phyloP scores from a whole-genome alignment of 2,329 filamentous ascomycete genomes.

The Colletotrichum melonis region DNA sequence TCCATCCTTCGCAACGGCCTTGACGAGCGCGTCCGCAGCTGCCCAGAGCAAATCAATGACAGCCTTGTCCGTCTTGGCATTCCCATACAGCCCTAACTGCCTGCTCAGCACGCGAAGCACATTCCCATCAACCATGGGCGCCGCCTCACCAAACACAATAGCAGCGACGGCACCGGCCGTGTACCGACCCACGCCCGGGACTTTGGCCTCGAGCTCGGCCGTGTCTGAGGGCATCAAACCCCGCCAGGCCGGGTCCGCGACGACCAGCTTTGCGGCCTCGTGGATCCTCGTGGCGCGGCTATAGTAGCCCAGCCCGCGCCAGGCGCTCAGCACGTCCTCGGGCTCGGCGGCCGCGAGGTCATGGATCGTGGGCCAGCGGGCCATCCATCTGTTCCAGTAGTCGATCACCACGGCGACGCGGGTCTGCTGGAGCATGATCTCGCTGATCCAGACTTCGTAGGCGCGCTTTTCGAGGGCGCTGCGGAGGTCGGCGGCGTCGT shows the following conservation, averaged over 20 bases:
- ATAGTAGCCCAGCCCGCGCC: slow-evolving; percentile 73
- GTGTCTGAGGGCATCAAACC: slow-evolving; percentile 63
- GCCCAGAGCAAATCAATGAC: slow-evolving; percentile 68
- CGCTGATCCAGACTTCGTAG: slow-evolving; percentile 75
- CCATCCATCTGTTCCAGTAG: slow-evolving; percentile 73
- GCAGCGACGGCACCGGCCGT: slow-evolving; percentile 72
- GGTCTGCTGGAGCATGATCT: slow-evolving; percentile 76
- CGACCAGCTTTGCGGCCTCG: slow-evolving; percentile 64
- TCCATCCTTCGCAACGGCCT: slow-evolving; percentile 57
- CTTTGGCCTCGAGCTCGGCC: slow-evolving; percentile 57
- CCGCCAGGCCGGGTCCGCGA: slow-evolving; percentile 50
- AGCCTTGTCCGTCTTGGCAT: slow-evolving; percentile 66
- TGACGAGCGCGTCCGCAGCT: slow-evolving; percentile 66
- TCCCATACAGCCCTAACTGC: slow-evolving; percentile 67
- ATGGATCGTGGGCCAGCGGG: slow-evolving; percentile 68
- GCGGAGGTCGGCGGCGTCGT: slow-evolving; percentile 47
- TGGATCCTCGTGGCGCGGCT: slow-evolving; percentile 72
- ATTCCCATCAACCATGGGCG: slow-evolving; percentile 73
- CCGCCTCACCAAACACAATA: slow-evolving; percentile 70
- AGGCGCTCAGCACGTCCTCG: slow-evolving; percentile 68
- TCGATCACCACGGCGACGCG: slow-evolving; percentile 70
- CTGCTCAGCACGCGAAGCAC: slow-evolving; percentile 70
- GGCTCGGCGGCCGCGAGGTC: slow-evolving; percentile 63
- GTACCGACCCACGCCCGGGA: slow-evolving; percentile 71
- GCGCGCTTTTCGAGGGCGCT: slow-evolving; percentile 63